phyloP scores from a whole-genome alignment of 805 yeast genomes.

The Candida easanensis region DNA sequence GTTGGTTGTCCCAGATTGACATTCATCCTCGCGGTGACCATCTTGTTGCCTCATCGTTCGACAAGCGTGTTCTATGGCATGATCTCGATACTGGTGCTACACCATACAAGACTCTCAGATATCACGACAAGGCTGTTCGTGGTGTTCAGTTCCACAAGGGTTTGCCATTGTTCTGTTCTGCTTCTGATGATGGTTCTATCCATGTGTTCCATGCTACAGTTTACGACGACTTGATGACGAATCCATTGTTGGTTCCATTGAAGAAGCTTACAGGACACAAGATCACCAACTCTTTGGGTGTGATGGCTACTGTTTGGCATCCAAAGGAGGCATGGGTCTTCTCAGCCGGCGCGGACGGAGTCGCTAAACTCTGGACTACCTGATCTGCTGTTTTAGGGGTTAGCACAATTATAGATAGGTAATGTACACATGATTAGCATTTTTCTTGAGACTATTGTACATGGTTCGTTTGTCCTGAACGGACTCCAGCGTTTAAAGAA shows the following conservation, averaged over 20 bases:
- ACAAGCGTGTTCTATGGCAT: conserved; percentile 95
- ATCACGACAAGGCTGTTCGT: conserved; percentile 93
- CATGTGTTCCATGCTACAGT: conserved; percentile 97
- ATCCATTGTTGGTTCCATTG: conserved; percentile 92
- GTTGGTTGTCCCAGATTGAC: conserved; percentile 89
- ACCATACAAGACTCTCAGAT: conserved; percentile 93
- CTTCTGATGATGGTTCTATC: conserved; percentile 89
- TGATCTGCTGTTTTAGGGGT: conserved; percentile 25
- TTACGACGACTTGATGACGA: conserved; percentile 91
- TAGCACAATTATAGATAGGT: too few species aligned
- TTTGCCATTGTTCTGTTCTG: conserved; percentile 89
- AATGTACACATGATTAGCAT: not conserved
- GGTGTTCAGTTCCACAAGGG: conserved; percentile 82
- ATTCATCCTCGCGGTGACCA: conserved; percentile 97
- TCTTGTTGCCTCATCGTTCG: conserved; percentile 87
- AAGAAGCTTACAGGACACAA: conserved; percentile 92
- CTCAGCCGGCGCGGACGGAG: conserved; percentile 95
- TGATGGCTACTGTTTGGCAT: conserved; percentile 88
- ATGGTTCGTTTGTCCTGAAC: not conserved
- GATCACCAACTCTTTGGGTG: conserved; percentile 77
- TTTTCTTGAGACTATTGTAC: too few species aligned
- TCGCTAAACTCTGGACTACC: conserved; percentile 96
- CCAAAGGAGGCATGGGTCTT: conserved; percentile 98
- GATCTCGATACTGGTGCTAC: conserved; percentile 85
- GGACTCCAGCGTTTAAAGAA: too few species aligned